Evolutionary conservation across 805 yeast species (phyloP), one percentile per base, ranked within the genome.

Genomic region (Saccharomycopsis amapae): DNA sequence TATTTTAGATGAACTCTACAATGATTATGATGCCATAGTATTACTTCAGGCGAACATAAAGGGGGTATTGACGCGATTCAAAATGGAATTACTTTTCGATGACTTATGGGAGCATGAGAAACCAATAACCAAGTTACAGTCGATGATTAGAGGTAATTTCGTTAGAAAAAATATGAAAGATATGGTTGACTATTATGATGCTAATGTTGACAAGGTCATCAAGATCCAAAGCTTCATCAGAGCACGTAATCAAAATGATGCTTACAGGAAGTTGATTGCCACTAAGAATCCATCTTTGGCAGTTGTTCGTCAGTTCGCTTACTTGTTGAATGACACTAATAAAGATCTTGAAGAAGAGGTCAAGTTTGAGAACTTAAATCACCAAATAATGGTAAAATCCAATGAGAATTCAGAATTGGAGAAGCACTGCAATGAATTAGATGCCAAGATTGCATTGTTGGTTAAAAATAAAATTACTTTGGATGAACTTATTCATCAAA

Each of bases 391-490:
- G 41, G 80, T 77, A 31, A 80, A 75, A 48, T 82, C 89, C n/a
- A 71, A 74, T 47, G 68, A 69, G 19, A 86, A 85, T 55, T 90
- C 81, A 52, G 75, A 71, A 30, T 65, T 86, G 55, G 95, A 89
- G 62, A 73, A 73, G 42, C 81, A 79, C 48, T 76, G 89, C 47
- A 82, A 83, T 50, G 81, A 83, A 55, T 68, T 88, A 50, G 87
- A 87, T 53, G 75, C 83, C 50, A 88, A 88, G 58, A 75, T 85
- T 49, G 82, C 86, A 5, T 65, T 88, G 37, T 65, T 93, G 36
- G 85, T 82, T 53, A 85, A 80, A 57, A 87, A 85, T 64, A 83
- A 82, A 56, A 80, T 87, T 49, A 73, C 89, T 1, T 61, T 88
- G 18, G 93, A 85, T 53, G 93, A 85, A 51, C 67, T 85, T 5